phyloP scores from a whole-genome alignment of 208 protist species.

The Wallacemonas collosoma region DNA sequence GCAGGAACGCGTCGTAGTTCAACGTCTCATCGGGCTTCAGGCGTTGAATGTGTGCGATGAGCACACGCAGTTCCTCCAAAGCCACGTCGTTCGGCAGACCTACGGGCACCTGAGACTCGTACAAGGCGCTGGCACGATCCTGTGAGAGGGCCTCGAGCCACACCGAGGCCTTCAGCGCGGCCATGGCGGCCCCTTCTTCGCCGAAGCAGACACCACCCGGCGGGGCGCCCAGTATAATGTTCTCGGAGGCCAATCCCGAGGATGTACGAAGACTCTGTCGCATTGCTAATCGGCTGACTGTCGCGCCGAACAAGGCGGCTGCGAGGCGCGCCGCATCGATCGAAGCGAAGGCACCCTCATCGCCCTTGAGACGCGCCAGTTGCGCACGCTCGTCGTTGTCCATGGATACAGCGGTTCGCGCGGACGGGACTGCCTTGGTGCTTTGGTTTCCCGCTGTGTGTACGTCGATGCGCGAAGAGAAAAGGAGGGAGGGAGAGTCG shows the following conservation, averaged over 20 bases:
- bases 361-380: conserved; percentile 65
- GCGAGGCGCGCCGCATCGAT: conserved; percentile 68
- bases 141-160: conserved; percentile 13
- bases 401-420: neutral
- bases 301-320: conserved; percentile 60
- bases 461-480: neutral
- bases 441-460: neutral
- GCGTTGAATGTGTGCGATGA: conserved; percentile 47
- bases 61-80: conserved; percentile 31
- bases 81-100: conserved; percentile 51
- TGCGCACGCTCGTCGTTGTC: conserved; percentile 27
- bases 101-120: conserved; percentile 37
- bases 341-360: conserved; percentile 77
- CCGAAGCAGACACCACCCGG: neutral
- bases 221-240: neutral
- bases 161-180: neutral
- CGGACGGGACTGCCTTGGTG: neutral
- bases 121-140: conserved; percentile 22
- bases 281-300: conserved; percentile 45
- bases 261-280: conserved; percentile 9
- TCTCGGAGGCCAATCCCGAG: neutral
- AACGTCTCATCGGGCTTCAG: conserved; percentile 56
- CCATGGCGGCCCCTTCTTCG: conserved; percentile 12
- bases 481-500: no score
- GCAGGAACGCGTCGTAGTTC: conserved; percentile 62